phyloP scores from a whole-genome alignment of 257 asterid species.

The Anisodus tanguticus region DNA sequence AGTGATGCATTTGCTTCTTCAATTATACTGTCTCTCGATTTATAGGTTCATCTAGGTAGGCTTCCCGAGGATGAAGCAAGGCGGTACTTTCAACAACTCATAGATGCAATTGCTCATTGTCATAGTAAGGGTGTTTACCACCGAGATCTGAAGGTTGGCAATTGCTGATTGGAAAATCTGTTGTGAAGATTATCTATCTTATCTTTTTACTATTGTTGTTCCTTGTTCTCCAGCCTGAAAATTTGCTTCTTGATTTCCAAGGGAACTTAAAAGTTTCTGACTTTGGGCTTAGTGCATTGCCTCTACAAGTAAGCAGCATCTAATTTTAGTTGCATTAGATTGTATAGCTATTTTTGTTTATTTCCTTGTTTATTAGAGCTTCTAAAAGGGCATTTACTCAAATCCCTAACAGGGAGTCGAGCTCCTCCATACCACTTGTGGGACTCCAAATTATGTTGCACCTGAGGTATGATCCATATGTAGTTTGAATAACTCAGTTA shows the following conservation, averaged over 20 bases:
- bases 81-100: conserved; percentile 86
- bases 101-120: conserved; percentile 89
- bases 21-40: conserved; percentile 31
- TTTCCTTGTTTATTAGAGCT: conserved; percentile 9
- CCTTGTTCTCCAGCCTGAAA: conserved; percentile 75
- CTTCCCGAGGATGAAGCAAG: conserved; percentile 85
- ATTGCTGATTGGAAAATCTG: conserved; percentile 34
- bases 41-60: conserved; percentile 76
- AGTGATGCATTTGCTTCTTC: not conserved
- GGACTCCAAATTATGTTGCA: conserved; percentile 96
- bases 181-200: not conserved
- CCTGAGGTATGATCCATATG: conserved; percentile 70
- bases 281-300: conserved; percentile 94
- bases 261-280: conserved; percentile 92
- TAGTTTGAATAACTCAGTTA: not conserved
- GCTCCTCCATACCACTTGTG: conserved; percentile 94
- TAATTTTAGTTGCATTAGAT: conserved; percentile 1
- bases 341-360: not conserved
- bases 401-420: conserved; percentile 72
- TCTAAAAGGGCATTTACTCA: conserved; percentile 25
- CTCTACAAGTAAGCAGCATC: conserved; percentile 66
- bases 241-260: conserved; percentile 86
- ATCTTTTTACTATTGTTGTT: conserved; percentile 24
- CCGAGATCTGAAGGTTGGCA: conserved; percentile 83
- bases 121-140: conserved; percentile 94